Evolutionary conservation across 1,284 basidiomycete species (phyloP), one percentile per base, ranked within the genome.

Genomic region (Phellopilus nigrolimitatus): DNA sequence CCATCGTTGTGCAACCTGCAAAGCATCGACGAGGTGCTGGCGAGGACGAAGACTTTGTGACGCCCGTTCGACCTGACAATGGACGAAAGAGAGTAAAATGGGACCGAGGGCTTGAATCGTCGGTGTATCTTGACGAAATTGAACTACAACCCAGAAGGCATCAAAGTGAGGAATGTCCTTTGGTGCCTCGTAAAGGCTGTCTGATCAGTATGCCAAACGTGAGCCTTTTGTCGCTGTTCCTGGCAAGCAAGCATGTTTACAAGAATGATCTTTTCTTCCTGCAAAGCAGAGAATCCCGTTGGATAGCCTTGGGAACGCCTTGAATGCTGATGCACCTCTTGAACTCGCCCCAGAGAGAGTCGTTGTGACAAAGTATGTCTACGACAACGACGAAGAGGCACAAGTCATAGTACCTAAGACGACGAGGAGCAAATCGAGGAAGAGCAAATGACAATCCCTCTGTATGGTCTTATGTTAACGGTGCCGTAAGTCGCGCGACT

Each of bases 11-110:
- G 34, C 41, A 54, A n/a, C 61, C 63, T 8, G 17, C 51, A 42
- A 64, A 61, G 41, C 82, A 88, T 68, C 66, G 66, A 49, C 68
- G 80, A 59, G 85, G 83, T 8, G 79, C 88, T 4, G 88, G 90
- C 1, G 90, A 92, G 15, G 88, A 90, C 31, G 88, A 87, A 59
- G 89, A 91, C 57, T 93, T 88, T 59, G 74, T 76, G 61, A 85
- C 84, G 2, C 88, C 81, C 0, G 69, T 71, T 44, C 69, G 68
- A 54, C 62, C 72, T 21, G 70, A 71, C 31, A 62, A 62, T 51
- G 65, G 70, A 43, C 68, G 67, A 60, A 80, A 80, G 62, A 70
- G 76, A 39, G 89, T 94, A 22, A 85, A 83, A 64, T 94, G 91
- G 91, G 80, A 91, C 65, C 75, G 73, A 48, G 83, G 82, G 7